Conservation (phyloP, 2,329 filamentous ascomycete species). For the Sordariomycetes sp. region DNA sequence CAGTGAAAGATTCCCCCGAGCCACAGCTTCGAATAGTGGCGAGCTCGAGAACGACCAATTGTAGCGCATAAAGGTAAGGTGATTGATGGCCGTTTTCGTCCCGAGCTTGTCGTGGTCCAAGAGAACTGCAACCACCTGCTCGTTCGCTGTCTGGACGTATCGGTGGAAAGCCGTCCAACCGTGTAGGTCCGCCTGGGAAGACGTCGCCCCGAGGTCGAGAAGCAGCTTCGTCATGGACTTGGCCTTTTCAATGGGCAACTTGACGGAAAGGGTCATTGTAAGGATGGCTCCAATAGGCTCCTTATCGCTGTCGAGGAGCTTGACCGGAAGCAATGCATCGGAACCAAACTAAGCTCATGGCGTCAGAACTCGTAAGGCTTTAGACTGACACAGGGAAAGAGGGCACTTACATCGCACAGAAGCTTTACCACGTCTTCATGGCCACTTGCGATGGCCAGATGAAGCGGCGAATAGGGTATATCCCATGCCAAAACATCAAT, state of each 20-base stretch:
- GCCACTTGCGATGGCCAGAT: slow-evolving; percentile 67
- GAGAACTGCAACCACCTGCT: slow-evolving; percentile 37
- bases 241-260: slow-evolving; percentile 52
- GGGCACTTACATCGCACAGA: slow-evolving; percentile 45
- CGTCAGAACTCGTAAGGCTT: not conserved
- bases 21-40: slow-evolving; percentile 51
- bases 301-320: slow-evolving; percentile 41
- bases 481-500: slow-evolving; percentile 77
- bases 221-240: slow-evolving; percentile 54
- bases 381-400: not conserved
- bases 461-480: slow-evolving; percentile 59
- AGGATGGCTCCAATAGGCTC: slow-evolving; percentile 51
- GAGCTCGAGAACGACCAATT: slow-evolving; percentile 26
- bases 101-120: slow-evolving; percentile 48
- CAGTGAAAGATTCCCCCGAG: slow-evolving; percentile 36
- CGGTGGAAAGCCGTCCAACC: slow-evolving; percentile 58
- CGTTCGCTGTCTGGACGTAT: slow-evolving; percentile 25
- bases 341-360: slow-evolving; percentile 53
- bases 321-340: slow-evolving; percentile 65
- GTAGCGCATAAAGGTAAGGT: slow-evolving; percentile 35
- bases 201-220: slow-evolving; percentile 60
- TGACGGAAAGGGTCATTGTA: slow-evolving; percentile 56
- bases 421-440: slow-evolving; percentile 58
- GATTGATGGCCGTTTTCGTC: slow-evolving; percentile 54
- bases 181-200: slow-evolving; percentile 58